phyloP scores from a whole-genome alignment of 1,139 yeast species.

The Kodamaea fungicola region DNA sequence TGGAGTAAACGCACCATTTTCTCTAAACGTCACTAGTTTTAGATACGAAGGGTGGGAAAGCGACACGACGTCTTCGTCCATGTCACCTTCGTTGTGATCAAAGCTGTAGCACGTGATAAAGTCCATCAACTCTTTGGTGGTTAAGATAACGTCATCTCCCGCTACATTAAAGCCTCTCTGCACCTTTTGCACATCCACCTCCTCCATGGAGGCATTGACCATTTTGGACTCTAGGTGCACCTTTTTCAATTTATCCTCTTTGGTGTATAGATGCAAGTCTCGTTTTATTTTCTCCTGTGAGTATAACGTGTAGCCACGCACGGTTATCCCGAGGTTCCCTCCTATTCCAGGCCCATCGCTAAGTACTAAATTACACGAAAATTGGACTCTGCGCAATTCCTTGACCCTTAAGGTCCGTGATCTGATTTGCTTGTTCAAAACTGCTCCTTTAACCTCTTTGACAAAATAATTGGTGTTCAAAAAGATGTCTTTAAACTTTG shows the following conservation, averaged over 20 bases:
- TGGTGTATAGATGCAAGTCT: constrained; percentile 41
- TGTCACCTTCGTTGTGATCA: constrained; percentile 24
- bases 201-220: constrained; percentile 18
- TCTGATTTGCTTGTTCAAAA: constrained; percentile 44
- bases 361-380: constrained; percentile 52
- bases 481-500: constrained; percentile 56
- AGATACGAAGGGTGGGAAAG: constrained; percentile 36
- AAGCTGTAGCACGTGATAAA: constrained; percentile 33
- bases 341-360: constrained; percentile 35
- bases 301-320: constrained; percentile 69
- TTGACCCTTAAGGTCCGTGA: constrained; percentile 52
- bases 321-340: constrained; percentile 56
- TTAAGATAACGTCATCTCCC: constrained; percentile 26
- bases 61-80: constrained; percentile 10
- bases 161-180: constrained; percentile 25
- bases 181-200: constrained; percentile 16
- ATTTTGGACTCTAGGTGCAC: constrained; percentile 48
- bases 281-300: constrained; percentile 49
- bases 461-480: constrained; percentile 33
- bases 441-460: constrained; percentile 22
- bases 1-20: constrained; percentile 40
- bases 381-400: constrained; percentile 60
- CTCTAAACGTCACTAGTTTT: constrained; percentile 66
- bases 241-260: constrained; percentile 47
- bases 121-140: constrained; percentile 25